Percentiles rank a stretch among this genome's conserved stretches.
Evolutionary conservation across 495 filamentous ascomycete species (phyloP).

Genomic region (Clavariopsis aquatica): DNA sequence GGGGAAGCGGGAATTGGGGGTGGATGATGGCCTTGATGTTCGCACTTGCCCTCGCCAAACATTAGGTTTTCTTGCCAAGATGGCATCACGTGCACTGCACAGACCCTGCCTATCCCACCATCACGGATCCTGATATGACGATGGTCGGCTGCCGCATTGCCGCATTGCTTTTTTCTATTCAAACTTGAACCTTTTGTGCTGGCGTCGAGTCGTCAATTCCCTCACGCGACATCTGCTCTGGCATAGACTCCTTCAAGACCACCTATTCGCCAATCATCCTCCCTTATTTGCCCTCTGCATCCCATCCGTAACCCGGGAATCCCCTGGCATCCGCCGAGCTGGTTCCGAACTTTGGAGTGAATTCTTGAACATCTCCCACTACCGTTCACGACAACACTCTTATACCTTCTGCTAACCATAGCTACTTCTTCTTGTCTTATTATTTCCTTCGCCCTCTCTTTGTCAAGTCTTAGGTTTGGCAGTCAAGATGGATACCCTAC

Average conservation of each 20-base stretch:
- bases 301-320: slow-evolving; percentile 15
- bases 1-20: neutral
- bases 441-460: slow-evolving; percentile 2
- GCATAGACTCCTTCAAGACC: neutral
- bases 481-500: slow-evolving; percentile 70
- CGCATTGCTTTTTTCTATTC: slow-evolving; percentile 27
- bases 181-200: neutral
- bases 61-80: neutral
- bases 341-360: slow-evolving; percentile 20
- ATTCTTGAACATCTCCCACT: slow-evolving; percentile 18
- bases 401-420: neutral
- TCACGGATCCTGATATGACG: slow-evolving; percentile 22
- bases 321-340: slow-evolving; percentile 13
- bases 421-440: neutral
- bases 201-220: neutral
- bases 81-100: neutral
- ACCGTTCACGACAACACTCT: neutral
- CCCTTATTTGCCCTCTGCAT: slow-evolving; percentile 11
- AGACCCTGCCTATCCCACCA: too few relatives aligned
- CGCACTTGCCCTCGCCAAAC: neutral
- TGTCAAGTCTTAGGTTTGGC: neutral
- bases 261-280: neutral
- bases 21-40: neutral
- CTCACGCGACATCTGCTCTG: slow-evolving; percentile 13
- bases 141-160: neutral